Evolutionary conservation across 768 basidiomycete genomes (phyloP), one percentile per base, ranked within the genome.

Genomic region (Boletus pseudo-olivaceus): DNA sequence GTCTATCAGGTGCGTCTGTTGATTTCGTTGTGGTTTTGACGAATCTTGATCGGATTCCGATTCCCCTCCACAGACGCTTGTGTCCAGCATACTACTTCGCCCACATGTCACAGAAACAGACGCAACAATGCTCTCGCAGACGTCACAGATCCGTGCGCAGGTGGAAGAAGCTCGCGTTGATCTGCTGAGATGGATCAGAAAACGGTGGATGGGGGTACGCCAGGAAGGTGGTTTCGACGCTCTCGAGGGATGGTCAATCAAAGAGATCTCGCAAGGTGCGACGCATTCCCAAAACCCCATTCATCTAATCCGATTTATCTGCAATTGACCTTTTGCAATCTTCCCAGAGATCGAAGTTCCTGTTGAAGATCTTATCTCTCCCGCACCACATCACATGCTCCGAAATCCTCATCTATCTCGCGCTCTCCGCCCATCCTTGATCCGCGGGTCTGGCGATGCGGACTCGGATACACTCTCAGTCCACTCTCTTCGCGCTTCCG

Each of bases 171-270:
- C 88, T 4, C 80, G 78, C 9, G 52, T 70, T 5, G 69, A 70
- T 50, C 48, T 70, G 27, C 1, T 72, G n/a, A 59, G 75, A 40
- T 94, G 90, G 81, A 80, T 98, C 52, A 82, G 82, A 8, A 83
- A 84, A 54, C 81, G 88, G 5, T 97, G 92, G 93, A 64, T 87
- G 42, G 78, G 75, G 12, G 81, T 93, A 29, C 78, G 87, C 12
- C 82, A 87, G 46, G 83, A 84, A 47, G 82, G 83, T n/a, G 91
- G 90, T 0, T 96, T 98, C 62, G 85, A 88, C 47, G 66, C 72
- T 5, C 76, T 98, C n/a, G 92, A 96, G 46, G 79, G 78, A 5
- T 97, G 93, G 92, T 84, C 88, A 0, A 67, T 95, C 50, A 87
- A 92, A 67, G 96, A 98, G 65, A 92, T 98, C 38, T 68, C 70